Conservation (phyloP, 1,139 yeast genomes). For the Candida dubliniensis region DNA sequence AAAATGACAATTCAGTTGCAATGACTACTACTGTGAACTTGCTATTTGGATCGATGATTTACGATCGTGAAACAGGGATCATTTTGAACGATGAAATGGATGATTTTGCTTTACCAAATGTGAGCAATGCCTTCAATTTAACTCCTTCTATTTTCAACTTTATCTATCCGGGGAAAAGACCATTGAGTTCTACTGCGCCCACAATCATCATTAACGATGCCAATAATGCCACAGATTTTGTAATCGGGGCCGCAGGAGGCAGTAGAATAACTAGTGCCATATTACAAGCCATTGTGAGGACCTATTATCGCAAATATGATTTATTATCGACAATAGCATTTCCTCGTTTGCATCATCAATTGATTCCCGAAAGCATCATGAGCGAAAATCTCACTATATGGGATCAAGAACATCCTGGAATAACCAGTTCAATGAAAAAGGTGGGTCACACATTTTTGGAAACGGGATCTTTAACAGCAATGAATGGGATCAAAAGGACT, state of each 20-base stretch:
- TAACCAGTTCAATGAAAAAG: slow-evolving; percentile 16
- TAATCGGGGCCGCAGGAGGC: slow-evolving; percentile 95
- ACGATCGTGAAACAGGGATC: slow-evolving; percentile 80
- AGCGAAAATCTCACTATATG: slow-evolving; percentile 52
- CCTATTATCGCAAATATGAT: slow-evolving; percentile 54
- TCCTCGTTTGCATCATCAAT: slow-evolving; percentile 88
- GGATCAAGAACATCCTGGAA: slow-evolving; percentile 24
- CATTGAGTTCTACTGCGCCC: slow-evolving; percentile 83
- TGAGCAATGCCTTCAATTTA: slow-evolving; percentile 74
- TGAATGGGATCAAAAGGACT: slow-evolving; percentile 40
- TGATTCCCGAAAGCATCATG: slow-evolving; percentile 67
- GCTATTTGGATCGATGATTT: slow-evolving; percentile 77
- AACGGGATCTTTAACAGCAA: slow-evolving; percentile 41
- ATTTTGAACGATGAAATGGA: slow-evolving; percentile 92
- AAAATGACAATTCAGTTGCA: slow-evolving; percentile 70
- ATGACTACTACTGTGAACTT: slow-evolving; percentile 91
- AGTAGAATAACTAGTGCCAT: slow-evolving; percentile 84
- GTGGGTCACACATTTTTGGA: slow-evolving; percentile 33
- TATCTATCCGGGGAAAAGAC: slow-evolving; percentile 73
- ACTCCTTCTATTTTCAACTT: slow-evolving; percentile 80
- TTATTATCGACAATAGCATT: slow-evolving; percentile 69
- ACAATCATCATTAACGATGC: slow-evolving; percentile 58
- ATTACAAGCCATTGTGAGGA: slow-evolving; percentile 73
- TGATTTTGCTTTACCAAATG: slow-evolving; percentile 79
- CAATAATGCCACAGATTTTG: slow-evolving; percentile 54